Base-by-base conservation (phyloP, 2,329 filamentous ascomycete genomes). In the Boeremia exigua region DNA sequence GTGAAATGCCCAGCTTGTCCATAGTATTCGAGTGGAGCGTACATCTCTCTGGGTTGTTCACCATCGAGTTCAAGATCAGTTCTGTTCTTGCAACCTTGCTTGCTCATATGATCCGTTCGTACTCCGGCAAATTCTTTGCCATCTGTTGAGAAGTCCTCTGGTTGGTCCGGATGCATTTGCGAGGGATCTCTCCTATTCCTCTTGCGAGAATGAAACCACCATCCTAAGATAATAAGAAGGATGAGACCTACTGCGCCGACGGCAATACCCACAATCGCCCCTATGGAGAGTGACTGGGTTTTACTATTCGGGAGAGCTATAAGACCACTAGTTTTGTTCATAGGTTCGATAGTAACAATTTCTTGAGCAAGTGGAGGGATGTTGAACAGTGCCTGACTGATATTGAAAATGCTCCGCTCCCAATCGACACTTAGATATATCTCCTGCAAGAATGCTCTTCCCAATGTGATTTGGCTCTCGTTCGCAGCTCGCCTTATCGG, bases 371-470 rank as follows among this genome's bases (percentile, higher is more conserved):
- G 46, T 64, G 63, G 54, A 62, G 59, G 51, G 77, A 69, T 23
- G 2, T 39, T 51, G 50, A 66, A 75, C 6, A 56, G 51, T 54
- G 57, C 60, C 55, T 77, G 78, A 11, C 73, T 77, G 3, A 81
- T 65, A 36, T 77, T 77, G 70, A 81, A 81, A 14, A 69, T 70
- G n/a, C 68, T 62, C 4, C 74, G 68, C 54, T 81, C 78, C 65
- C 75, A 79, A 56, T 81, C 77, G 8, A 79, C 77, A 4, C 68
- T 70, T 30, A 81, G 52, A 52, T 81, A 81, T 2, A 86, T 81
- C 71, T 90, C 88, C 67, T 90, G 88, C 47, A 91, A 75, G 60
- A 91, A 90, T 0, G 83, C 81, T 32, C 88, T 29, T 1, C 45
- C 45, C 80, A 12, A 87, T 87, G 38, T 33, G 10, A 25, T 32